Evolutionary conservation across 2,329 filamentous ascomycete genomes (phyloP).

Genomic region (Arthrobotrys megalospora): DNA sequence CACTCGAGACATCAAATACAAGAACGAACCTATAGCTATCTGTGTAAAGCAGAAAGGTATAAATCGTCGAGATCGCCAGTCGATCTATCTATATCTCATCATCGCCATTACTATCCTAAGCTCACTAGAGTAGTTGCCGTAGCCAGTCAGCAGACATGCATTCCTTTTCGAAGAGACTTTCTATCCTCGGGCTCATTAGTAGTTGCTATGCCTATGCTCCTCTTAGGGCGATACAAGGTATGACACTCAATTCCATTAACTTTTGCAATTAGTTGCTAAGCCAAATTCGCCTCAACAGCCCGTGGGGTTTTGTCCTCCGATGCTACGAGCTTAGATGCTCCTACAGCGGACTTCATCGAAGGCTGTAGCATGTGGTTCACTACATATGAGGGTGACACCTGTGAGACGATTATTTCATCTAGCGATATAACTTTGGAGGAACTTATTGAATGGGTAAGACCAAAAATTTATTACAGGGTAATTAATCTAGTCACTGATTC

Average conservation of each 20-base stretch:
- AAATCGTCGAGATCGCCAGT: constrained; percentile 3
- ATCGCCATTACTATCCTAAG: background rate
- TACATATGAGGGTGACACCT: constrained; percentile 28
- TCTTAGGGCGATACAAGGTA: constrained; percentile 10
- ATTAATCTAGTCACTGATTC: background rate
- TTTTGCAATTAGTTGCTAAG: background rate
- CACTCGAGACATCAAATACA: too few relatives aligned
- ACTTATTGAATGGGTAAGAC: constrained; percentile 22
- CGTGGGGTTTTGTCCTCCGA: background rate
- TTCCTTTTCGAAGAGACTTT: constrained; percentile 2
- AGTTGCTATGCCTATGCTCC: constrained; percentile 31
- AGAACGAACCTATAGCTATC: too few relatives aligned
- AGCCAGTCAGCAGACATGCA: too few relatives aligned
- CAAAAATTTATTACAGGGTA: background rate
- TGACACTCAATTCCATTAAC: background rate
- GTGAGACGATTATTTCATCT: constrained; percentile 2
- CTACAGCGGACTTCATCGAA: background rate
- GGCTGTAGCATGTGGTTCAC: constrained; percentile 33
- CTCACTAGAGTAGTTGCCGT: background rate
- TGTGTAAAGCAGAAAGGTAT: background rate
- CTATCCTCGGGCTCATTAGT: constrained; percentile 20
- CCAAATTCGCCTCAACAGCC: too few relatives aligned
- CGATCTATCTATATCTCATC: background rate
- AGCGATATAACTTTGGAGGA: constrained; percentile 32
- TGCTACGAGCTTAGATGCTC: background rate